phyloP scores from a whole-genome alignment of 2,329 filamentous ascomycete genomes.

The Rhynchosporium secalis region DNA sequence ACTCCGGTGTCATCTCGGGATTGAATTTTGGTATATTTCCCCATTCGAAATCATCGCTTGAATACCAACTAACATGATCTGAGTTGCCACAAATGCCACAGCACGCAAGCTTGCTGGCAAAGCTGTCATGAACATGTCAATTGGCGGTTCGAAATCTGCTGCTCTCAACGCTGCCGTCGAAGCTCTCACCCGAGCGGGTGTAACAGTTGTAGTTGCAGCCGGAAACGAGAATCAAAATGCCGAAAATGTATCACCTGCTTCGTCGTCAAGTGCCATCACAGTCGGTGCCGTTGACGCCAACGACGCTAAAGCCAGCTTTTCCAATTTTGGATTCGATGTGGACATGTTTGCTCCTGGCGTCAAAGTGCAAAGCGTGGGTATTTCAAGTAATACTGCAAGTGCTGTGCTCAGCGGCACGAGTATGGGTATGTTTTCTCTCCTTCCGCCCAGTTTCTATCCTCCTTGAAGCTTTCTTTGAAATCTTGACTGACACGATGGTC shows the following conservation, averaged over 20 bases:
- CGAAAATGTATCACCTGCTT: constrained; percentile 49
- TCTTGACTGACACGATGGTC: too few relatives aligned
- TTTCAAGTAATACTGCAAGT: constrained; percentile 43
- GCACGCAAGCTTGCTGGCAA: constrained; percentile 38
- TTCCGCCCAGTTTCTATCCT: background rate
- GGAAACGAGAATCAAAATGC: constrained; percentile 50
- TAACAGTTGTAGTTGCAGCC: constrained; percentile 55
- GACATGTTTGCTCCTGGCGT: constrained; percentile 55
- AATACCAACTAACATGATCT: constrained; percentile 44
- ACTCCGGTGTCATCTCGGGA: constrained; percentile 55
- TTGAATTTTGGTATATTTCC: constrained; percentile 51
- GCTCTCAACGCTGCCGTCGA: constrained; percentile 50
- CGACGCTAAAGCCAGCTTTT: constrained; percentile 47
- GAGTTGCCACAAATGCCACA: constrained; percentile 40
- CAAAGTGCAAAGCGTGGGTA: constrained; percentile 50
- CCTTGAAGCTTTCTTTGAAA: too few relatives aligned
- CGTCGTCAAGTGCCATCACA: constrained; percentile 50
- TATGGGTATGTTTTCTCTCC: constrained; percentile 47
- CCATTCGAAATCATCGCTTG: constrained; percentile 57
- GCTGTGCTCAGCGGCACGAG: constrained; percentile 58
- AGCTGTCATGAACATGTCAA: constrained; percentile 55
- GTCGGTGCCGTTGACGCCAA: constrained; percentile 50
- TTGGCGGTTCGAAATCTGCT: constrained; percentile 47
- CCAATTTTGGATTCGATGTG: constrained; percentile 51
- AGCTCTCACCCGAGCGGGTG: constrained; percentile 50